Percentiles rank a stretch among this genome's conserved stretches.
Evolutionary conservation across 2,329 filamentous ascomycete genomes (phyloP).

Genomic region (Clonostachys byssicola): DNA sequence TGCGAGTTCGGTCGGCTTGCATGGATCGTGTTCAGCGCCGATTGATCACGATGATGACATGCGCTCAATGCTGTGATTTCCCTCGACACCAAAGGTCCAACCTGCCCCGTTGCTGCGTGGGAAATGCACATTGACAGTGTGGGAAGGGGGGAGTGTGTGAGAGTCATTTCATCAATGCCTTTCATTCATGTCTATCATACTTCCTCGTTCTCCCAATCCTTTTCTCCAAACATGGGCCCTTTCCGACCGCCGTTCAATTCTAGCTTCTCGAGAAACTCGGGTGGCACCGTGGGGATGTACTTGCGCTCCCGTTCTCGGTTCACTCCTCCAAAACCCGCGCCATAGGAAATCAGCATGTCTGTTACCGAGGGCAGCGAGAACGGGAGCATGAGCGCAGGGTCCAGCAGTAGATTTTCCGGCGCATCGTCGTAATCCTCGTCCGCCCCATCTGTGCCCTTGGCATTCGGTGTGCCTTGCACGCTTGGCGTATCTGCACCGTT

Average conservation of each 20-base stretch:
- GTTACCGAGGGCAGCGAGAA: conserved; percentile 95
- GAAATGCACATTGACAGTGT: no score
- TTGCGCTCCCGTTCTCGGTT: conserved; percentile 90
- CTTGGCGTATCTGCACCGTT: conserved; percentile 37
- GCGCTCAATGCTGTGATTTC: no score
- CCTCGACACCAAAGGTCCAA: no score
- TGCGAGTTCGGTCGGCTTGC: no score
- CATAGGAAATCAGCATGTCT: conserved; percentile 95
- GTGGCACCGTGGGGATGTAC: conserved; percentile 92
- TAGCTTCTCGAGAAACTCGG: conserved; percentile 86
- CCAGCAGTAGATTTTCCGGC: conserved; percentile 73
- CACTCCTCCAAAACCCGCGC: conserved; percentile 87
- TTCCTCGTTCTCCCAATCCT: conserved; percentile 66
- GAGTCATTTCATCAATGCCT: no score
- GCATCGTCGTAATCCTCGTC: conserved; percentile 64
- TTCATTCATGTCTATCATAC: conserved; percentile 22
- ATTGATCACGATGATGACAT: no score
- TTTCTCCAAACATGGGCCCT: conserved; percentile 55
- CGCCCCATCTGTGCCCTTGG: conserved; percentile 20
- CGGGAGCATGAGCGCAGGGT: conserved; percentile 87
- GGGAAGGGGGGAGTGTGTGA: no score
- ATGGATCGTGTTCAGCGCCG: no score
- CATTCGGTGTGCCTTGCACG: conserved; percentile 27
- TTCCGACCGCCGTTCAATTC: conserved; percentile 55
- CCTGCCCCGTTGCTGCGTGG: no score